Base-by-base conservation (phyloP, 2,329 filamentous ascomycete genomes). In the Grosmannia huntii region DNA sequence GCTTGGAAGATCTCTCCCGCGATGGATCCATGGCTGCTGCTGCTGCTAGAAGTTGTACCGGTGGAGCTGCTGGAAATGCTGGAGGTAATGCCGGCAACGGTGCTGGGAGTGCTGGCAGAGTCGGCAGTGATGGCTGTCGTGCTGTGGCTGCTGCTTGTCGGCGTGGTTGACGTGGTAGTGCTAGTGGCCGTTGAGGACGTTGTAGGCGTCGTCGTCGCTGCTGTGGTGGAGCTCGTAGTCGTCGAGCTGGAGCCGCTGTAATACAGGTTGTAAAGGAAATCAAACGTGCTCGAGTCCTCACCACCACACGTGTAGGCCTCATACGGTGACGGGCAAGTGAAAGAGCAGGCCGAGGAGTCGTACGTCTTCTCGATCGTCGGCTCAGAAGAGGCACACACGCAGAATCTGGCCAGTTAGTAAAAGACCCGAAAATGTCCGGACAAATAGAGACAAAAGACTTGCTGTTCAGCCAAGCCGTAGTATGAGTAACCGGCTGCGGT, bases 211-310 rank as follows among this genome's bases (percentile, higher is more conserved):
- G 27, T 16, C 33, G 48, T 59, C 7, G 53, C 23, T 41, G 36
- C 19, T 21, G 49, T 16, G 19, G 49, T 27, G 14, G 48, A 50
- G 23, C 21, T 25, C 25, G 48, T 6, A 50, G 48, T 48, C 54
- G 50, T 21, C 27, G 50, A 52, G 36, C 25, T 56, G 19, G 36
- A 36, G 27, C 23, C 27, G 11, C 44, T 33, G 36, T 41, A 53
- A 55, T 61, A 64, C 1, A 64, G 59, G 51, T 63, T 60, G 60
- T 63, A 64, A 21, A 64, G n/a, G 25, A 63, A 60, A 3, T 59
- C 38, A 46, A 63, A 63, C 49, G 56, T 59, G 36, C 31, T 27
- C 33, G 27, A 27, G 21, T 61, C 59, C 50, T 56, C 57, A 41
- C 62, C 62, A 53, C 62, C 62, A 44, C 62, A 64, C 2, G 44